These are phyloP conservation scores for Favolaschia claudopus DNA, from an alignment of 768 basidiomycete species.

Conservation along the genomic window DNA sequence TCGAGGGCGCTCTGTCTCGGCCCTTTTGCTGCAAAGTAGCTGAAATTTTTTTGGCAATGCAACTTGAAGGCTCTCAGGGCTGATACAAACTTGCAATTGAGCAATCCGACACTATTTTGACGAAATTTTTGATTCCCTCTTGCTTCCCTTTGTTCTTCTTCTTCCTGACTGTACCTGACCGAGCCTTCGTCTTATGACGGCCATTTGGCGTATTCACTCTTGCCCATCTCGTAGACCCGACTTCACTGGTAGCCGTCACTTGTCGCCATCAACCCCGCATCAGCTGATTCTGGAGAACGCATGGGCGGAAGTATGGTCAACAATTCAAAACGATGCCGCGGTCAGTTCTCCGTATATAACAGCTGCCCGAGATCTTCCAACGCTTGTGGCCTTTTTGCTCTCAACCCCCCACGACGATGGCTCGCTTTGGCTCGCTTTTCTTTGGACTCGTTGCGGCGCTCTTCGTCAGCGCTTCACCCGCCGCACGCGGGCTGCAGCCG, in stretches of 20 bases:
- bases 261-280: conserved; percentile 13
- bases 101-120: too few relatives aligned
- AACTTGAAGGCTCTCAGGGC: too few relatives aligned
- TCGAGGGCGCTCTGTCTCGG: too few relatives aligned
- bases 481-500: conserved; percentile 26
- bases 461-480: conserved; percentile 33
- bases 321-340: neutral
- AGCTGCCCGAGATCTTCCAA: neutral
- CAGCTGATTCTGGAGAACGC: conserved; percentile 28
- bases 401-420: conserved; percentile 11
- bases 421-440: conserved; percentile 26
- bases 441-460: conserved; percentile 35
- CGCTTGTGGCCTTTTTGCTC: conserved; percentile 17
- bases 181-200: too few relatives aligned
- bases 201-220: too few relatives aligned
- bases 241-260: too few relatives aligned
- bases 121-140: neutral
- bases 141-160: neutral
- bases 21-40: too few relatives aligned
- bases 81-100: too few relatives aligned
- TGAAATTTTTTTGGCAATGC: too few relatives aligned
- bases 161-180: too few relatives aligned
- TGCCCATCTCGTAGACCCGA: too few relatives aligned
- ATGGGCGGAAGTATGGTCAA: conserved; percentile 4
- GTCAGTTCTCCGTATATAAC: neutral